These are phyloP conservation scores for Chamaenerion angustifolium DNA, from an alignment of 345 rosid species.

Conservation along the genomic window DNA sequence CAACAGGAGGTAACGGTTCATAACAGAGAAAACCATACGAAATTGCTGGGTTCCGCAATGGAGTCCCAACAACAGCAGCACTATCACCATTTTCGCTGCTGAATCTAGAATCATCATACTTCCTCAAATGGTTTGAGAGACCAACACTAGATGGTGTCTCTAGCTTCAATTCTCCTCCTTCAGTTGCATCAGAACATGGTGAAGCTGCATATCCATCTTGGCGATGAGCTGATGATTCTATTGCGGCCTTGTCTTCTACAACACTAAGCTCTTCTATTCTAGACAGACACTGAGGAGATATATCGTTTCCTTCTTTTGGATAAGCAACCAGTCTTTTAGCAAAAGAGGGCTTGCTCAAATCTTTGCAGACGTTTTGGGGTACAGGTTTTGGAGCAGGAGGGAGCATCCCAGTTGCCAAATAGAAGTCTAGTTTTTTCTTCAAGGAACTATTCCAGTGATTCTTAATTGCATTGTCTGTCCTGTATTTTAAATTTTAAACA, in stretches of 20 bases:
- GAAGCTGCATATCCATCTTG: constrained; percentile 29
- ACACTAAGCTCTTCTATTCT: constrained; percentile 29
- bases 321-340: constrained; percentile 17
- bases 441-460: constrained; percentile 43
- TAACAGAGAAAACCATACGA: constrained; percentile 38
- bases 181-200: constrained; percentile 35
- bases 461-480: constrained; percentile 42
- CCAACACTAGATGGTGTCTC: constrained; percentile 13
- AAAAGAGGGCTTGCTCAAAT: constrained; percentile 10
- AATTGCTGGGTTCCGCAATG: constrained; percentile 21
- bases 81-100: constrained; percentile 16
- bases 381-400: constrained; percentile 43
- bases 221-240: constrained; percentile 25
- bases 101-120: constrained; percentile 1
- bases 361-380: constrained; percentile 29
- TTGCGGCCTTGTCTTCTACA: constrained; percentile 30
- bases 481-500: constrained; percentile 5
- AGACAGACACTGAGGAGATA: constrained; percentile 37
- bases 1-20: constrained; percentile 23
- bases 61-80: constrained; percentile 14
- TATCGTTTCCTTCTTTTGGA: constrained; percentile 32
- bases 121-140: constrained; percentile 22
- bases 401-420: constrained; percentile 53
- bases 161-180: constrained; percentile 30
- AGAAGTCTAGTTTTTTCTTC: constrained; percentile 58